A percentile compares a stretch with the other conserved stretches of the same genome.
These are phyloP conservation scores for Albatrellus ellisii DNA, from an alignment of 768 basidiomycete species.

Conservation along the genomic window DNA sequence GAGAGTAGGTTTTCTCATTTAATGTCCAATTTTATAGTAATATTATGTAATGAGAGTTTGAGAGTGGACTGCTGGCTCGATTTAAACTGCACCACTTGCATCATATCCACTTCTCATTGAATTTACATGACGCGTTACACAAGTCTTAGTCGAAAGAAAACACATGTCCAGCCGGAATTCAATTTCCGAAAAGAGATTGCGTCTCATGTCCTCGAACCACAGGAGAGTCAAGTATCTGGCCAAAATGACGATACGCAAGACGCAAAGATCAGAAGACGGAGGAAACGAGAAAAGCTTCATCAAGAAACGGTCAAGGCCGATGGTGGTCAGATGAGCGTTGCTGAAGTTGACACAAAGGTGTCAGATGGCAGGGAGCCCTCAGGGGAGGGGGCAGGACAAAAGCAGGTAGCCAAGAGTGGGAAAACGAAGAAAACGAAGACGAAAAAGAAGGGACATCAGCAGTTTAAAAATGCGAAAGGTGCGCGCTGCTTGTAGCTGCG, in stretches of 20 bases:
- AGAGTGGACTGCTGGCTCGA: no score
- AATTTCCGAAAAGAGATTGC: constrained; percentile 15
- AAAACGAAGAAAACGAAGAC: constrained; percentile 19
- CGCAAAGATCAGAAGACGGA: constrained; percentile 20
- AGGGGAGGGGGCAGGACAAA: not conserved
- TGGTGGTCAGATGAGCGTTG: no score
- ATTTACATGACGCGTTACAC: constrained; percentile 75
- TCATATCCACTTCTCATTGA: no score
- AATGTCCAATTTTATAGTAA: no score
- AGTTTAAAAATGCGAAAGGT: constrained; percentile 17
- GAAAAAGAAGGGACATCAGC: constrained; percentile 18
- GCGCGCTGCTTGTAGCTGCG: constrained; percentile 6
- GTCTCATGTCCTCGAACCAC: constrained; percentile 8
- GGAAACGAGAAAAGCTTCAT: constrained; percentile 11
- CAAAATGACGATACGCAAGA: constrained; percentile 2
- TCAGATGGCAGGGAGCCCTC: not conserved
- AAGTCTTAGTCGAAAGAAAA: constrained; percentile 61
- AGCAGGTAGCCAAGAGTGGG: constrained; percentile 14
- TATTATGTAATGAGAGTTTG: no score
- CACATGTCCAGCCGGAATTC: constrained; percentile 55
- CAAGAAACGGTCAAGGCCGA: not conserved
- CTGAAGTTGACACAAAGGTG: no score
- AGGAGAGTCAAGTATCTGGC: constrained; percentile 1
- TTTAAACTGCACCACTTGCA: no score
- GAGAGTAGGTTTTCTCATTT: no score